Evolutionary conservation across 164 flowering plant genomes (phyloP).

Genomic region (Nymphaea colorata): DNA sequence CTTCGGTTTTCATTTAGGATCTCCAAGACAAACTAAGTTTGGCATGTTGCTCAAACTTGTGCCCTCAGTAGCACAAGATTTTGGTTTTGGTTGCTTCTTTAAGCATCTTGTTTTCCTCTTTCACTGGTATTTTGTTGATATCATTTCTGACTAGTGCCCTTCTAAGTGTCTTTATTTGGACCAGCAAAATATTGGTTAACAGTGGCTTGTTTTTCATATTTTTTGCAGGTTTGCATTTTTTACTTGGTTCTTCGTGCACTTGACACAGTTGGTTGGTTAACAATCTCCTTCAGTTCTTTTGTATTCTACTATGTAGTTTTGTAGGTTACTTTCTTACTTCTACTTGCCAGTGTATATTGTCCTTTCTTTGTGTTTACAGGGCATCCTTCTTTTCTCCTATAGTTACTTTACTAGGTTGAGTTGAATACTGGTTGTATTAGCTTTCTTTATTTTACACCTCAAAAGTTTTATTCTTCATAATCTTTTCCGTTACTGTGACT

Average conservation of each 20-base stretch:
- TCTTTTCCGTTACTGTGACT: too few relatives aligned
- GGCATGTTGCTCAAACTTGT: too few relatives aligned
- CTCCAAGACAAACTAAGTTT: too few relatives aligned
- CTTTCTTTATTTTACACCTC: background rate
- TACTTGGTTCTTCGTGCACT: constrained; percentile 96
- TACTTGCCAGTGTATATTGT: background rate
- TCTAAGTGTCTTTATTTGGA: background rate
- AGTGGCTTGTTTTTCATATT: background rate
- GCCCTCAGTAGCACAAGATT: too few relatives aligned
- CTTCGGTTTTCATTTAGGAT: too few relatives aligned
- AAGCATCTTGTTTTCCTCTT: background rate
- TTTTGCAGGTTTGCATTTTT: constrained; percentile 73
- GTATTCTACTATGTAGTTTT: background rate
- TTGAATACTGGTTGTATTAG: background rate
- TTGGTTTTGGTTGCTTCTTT: background rate
- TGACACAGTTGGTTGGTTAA: constrained; percentile 82
- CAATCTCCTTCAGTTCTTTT: background rate
- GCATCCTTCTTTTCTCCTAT: background rate
- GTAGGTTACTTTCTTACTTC: background rate
- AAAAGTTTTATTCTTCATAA: background rate
- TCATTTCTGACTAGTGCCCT: background rate
- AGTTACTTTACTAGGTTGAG: background rate
- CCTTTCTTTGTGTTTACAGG: background rate
- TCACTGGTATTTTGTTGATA: background rate
- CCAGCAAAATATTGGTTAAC: background rate